These are phyloP conservation scores for Tuber melanosporum DNA, from an alignment of 495 filamentous ascomycete species.

Conservation along the genomic window DNA sequence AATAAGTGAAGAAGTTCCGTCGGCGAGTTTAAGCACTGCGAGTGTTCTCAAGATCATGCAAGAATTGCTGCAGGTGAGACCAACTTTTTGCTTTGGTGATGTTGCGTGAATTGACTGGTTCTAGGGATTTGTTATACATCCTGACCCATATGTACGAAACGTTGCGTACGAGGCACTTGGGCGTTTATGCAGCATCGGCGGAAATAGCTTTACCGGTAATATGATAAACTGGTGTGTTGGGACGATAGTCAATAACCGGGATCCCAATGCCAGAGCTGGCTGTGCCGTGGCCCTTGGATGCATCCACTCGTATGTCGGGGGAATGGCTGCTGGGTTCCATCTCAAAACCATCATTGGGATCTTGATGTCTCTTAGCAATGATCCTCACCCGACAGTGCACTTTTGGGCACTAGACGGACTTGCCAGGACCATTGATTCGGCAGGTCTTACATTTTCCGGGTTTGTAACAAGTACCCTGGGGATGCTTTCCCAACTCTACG, in stretches of 20 bases:
- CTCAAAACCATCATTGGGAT: slow-evolving; percentile 93
- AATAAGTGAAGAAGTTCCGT: slow-evolving; percentile 65
- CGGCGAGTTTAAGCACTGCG: slow-evolving; percentile 62
- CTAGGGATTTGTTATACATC: slow-evolving; percentile 66
- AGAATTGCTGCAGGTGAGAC: slow-evolving; percentile 63
- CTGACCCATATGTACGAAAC: slow-evolving; percentile 76
- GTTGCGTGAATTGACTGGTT: slow-evolving; percentile 8
- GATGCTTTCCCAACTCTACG: slow-evolving; percentile 87
- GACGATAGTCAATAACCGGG: slow-evolving; percentile 83
- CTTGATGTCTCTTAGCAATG: slow-evolving; percentile 88
- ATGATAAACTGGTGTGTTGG: slow-evolving; percentile 91
- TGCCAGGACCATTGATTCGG: slow-evolving; percentile 80
- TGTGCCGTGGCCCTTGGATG: slow-evolving; percentile 89
- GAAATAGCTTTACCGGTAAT: slow-evolving; percentile 77
- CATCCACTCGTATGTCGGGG: slow-evolving; percentile 90
- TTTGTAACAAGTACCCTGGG: slow-evolving; percentile 86
- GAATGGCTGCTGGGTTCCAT: slow-evolving; percentile 97
- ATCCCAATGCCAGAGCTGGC: slow-evolving; percentile 85
- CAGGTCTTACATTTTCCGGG: slow-evolving; percentile 82
- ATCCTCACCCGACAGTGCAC: slow-evolving; percentile 93
- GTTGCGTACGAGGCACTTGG: slow-evolving; percentile 85
- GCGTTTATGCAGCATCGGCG: slow-evolving; percentile 78
- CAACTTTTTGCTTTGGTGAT: background rate
- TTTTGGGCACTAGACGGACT: slow-evolving; percentile 91
- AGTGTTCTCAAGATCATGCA: slow-evolving; percentile 83